phyloP scores from a whole-genome alignment of 306 rosid species.

The Gastrolobium villosum region DNA sequence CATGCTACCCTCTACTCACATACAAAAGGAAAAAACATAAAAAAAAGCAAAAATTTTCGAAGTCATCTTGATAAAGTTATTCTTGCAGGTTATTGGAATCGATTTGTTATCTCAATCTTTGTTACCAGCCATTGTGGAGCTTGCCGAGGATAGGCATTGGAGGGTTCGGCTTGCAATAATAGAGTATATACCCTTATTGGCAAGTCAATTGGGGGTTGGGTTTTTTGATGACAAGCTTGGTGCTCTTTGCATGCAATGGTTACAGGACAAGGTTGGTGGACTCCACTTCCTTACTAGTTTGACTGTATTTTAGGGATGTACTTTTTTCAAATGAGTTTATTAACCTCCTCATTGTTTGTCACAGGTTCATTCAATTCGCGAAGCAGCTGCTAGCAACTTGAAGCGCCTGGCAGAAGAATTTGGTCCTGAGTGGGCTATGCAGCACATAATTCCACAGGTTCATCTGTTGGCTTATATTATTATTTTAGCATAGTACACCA shows the following conservation, averaged over 20 bases:
- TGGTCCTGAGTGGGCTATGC: slow-evolving; percentile 94
- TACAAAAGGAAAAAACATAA: background rate
- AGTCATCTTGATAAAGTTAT: slow-evolving; percentile 33
- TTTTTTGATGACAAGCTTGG: slow-evolving; percentile 95
- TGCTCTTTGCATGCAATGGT: slow-evolving; percentile 94
- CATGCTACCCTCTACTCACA: background rate
- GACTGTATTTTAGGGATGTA: background rate
- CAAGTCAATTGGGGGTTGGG: slow-evolving; percentile 90
- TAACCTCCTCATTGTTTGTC: background rate
- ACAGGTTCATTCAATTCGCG: slow-evolving; percentile 84
- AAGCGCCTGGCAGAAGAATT: slow-evolving; percentile 94
- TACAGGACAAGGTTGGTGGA: slow-evolving; percentile 79
- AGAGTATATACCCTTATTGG: slow-evolving; percentile 85
- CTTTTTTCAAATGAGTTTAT: slow-evolving; percentile 17
- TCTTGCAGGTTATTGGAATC: slow-evolving; percentile 82
- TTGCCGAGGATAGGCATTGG: slow-evolving; percentile 96
- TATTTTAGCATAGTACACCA: background rate
- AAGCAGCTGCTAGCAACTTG: slow-evolving; percentile 87
- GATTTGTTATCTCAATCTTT: slow-evolving; percentile 83
- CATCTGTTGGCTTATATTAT: slow-evolving; percentile 23
- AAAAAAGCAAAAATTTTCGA: slow-evolving; percentile 1
- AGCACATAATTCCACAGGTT: slow-evolving; percentile 88
- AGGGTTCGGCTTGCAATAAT: slow-evolving; percentile 91
- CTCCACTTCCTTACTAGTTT: slow-evolving; percentile 20
- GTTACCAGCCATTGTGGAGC: slow-evolving; percentile 90